These are phyloP conservation scores for Moesziomyces aphidis DNA, from an alignment of 1,284 basidiomycete genomes.

Conservation along the genomic window DNA sequence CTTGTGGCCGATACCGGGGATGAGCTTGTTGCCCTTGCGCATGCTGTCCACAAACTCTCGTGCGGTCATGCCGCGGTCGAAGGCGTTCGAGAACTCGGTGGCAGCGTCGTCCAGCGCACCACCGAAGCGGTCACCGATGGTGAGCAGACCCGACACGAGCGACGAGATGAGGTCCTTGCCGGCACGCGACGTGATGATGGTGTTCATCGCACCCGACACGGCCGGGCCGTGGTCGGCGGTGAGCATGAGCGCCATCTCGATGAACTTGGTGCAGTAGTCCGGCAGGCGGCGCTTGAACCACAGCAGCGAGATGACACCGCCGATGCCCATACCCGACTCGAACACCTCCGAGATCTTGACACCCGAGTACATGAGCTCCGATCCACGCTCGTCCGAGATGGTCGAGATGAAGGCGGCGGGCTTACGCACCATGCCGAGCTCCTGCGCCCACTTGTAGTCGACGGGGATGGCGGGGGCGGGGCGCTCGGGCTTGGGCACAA, in stretches of 20 bases:
- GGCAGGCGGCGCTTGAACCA: conserved; percentile 93
- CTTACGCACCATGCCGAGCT: conserved; percentile 97
- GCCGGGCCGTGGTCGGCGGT: conserved; percentile 89
- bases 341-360: conserved; percentile 98
- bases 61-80: conserved; percentile 90
- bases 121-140: conserved; percentile 97
- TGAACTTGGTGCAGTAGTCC: conserved; percentile 72
- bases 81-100: conserved; percentile 83
- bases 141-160: conserved; percentile 93
- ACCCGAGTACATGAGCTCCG: conserved; percentile 97
- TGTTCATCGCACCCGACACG: conserved; percentile 93
- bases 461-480: conserved; percentile 96
- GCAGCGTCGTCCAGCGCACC: conserved; percentile 99
- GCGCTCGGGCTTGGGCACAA: conserved; percentile 81
- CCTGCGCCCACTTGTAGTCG: conserved; percentile 99
- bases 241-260: conserved; percentile 99
- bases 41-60: conserved; percentile 97
- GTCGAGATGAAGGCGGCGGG: conserved; percentile 99
- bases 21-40: conserved; percentile 95
- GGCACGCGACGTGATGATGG: conserved; percentile 97
- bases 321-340: conserved; percentile 76
- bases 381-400: conserved; percentile 98
- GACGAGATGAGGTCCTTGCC: conserved; percentile 99
- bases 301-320: conserved; percentile 93
- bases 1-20: conserved; percentile 99